Evolutionary conservation across 192 early-diverging fungal species (phyloP), one percentile per base, ranked within the genome.

Genomic region (Lobulomyces angularis): DNA sequence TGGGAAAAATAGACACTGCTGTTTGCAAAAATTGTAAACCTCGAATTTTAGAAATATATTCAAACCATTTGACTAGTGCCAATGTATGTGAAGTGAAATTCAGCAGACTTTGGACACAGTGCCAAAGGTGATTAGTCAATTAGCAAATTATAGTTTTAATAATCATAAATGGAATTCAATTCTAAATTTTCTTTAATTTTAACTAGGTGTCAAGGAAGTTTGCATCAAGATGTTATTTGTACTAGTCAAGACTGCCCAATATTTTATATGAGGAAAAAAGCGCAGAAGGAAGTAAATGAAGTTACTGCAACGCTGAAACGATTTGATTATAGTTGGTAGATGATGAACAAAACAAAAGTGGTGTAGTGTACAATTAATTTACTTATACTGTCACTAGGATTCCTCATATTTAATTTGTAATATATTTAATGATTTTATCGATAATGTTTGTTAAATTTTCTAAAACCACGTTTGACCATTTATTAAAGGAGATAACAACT

Each of bases 241-340:
- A 88, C 83, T 3, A 85, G 81, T 46, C 83, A 79, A 56, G 90
- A 94, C 58, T 98, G 94, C 56, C 90, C 94, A 3, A 98, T 98
- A 22, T 96, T 93, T 52, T 98, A 85, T 48, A 97, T 97, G 93
- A 83, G 94, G 41, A 90, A 88, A 43, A 94, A 91, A 60, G 82
- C 74, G 11, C 87, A 90, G 51, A 95, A 93, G 57, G 93, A 97
- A 37, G 66, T 88, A 50, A 66, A 81, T 22, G 82, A 89, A 16
- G 73, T 80, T 22, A 50, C 77, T 3, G 59, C 62, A 7, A 63
- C 71, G 25, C 51, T 95, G 45, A 79, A 84, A 21, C 66, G 89
- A 45, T 93, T 89, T 49, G 59, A 79, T 30, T 67, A 70, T 53
- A 55, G 53, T 5, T 79, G 77, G 77, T 79, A 28, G 62, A 27